Conservation (phyloP, 2,329 filamentous ascomycete genomes). For the Paraconiothyrium sp. region DNA sequence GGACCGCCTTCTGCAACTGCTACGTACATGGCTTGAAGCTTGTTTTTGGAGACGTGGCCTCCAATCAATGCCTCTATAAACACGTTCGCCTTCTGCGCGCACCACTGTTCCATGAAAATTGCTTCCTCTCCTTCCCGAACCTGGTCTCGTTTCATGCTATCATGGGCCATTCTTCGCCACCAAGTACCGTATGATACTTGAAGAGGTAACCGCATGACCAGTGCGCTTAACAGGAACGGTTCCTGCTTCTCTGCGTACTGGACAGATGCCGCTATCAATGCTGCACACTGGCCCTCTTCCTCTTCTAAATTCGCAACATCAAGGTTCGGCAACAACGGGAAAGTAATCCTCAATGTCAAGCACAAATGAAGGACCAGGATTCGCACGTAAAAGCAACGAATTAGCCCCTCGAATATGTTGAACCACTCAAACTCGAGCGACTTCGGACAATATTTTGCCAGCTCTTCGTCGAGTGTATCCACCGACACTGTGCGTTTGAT, state of each 20-base stretch:
- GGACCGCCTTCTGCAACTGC: background rate
- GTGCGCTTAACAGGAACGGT: constrained; percentile 13
- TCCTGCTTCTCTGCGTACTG: constrained; percentile 19
- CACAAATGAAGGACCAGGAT: constrained; percentile 17
- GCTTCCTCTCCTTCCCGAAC: background rate
- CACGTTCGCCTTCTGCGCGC: background rate
- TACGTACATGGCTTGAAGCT: constrained; percentile 5
- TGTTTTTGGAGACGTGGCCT: background rate
- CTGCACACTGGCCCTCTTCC: constrained; percentile 14
- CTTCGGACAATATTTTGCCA: constrained; percentile 14
- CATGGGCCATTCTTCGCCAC: constrained; percentile 14
- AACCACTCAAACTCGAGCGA: constrained; percentile 14
- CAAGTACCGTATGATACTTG: constrained; percentile 22
- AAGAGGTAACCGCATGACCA: constrained; percentile 16
- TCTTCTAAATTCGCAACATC: constrained; percentile 4
- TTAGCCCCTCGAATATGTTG: constrained; percentile 15
- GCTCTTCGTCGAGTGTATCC: constrained; percentile 10
- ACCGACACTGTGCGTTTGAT: constrained; percentile 1
- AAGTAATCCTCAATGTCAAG: constrained; percentile 1
- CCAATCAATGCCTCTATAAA: constrained; percentile 6
- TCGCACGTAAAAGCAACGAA: constrained; percentile 22
- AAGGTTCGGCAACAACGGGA: constrained; percentile 9
- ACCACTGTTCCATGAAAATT: background rate
- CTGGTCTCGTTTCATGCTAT: background rate
- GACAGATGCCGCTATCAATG: constrained; percentile 12